Evolutionary conservation across 2,329 filamentous ascomycete genomes (phyloP), one percentile per base, ranked within the genome.

Genomic region (Aureobasidium lini): DNA sequence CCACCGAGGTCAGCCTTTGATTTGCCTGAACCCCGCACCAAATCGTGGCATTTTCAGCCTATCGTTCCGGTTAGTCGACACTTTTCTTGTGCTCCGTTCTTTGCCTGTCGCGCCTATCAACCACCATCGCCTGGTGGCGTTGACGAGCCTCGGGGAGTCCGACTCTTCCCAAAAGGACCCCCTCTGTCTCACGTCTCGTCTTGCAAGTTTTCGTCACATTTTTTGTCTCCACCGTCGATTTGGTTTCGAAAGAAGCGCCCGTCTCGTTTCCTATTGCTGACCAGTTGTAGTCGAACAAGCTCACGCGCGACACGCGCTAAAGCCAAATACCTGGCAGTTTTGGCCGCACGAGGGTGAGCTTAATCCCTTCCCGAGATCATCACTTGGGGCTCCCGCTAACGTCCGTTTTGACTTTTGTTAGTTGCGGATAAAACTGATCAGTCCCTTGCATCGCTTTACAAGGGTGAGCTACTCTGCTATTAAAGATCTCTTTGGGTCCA

Each of bases 331-430:
- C 43, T 57, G 54, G 43, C 54, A 57, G 40, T 39, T 54, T 44
- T 47, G 53, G 42, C 53, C 53, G 53, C 53, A 57, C 54, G 54
- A 57, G 54, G 52, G 54, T 57, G 54, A 57, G 54, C 54, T 57
- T 57, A 48, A 47, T 48, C 36, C 43, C 8, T 40, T 57, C 54
- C 54, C 54, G 54, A 40, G 54, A 57, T 57, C 34, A 40, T 47
- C 42, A 37, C 16, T 23, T 48, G 46, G 28, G 46, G 46, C 6
- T 46, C 42, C 54, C 54, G 54, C 54, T 57, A 57, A 57, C 42
- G 42, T 57, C 43, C 54, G 34, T 57, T 57, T 57, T 57, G 54
- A 57, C 54, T 57, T 57, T 57, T 46, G 54, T 48, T 48, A 57
- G 43, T 48, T 57, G 43, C 16, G 54, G 32, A 48, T 43, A 57